A percentile compares a stretch with the other conserved stretches of the same genome.
Conservation (phyloP, 2,329 filamentous ascomycete species). For the Aspergillus sp. region DNA sequence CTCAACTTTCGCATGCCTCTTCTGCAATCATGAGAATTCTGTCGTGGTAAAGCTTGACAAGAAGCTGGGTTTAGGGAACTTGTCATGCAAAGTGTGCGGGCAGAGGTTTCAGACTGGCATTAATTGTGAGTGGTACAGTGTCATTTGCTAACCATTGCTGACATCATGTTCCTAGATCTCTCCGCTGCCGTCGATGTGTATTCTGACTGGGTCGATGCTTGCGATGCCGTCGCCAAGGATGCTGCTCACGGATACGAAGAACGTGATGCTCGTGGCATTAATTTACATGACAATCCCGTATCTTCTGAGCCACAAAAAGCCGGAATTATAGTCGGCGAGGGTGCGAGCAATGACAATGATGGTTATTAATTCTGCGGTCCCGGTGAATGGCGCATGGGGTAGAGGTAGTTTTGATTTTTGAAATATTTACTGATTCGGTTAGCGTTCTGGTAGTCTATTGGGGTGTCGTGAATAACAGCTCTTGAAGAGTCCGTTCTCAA, state of each 20-base stretch:
- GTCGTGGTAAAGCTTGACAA: conserved; percentile 89
- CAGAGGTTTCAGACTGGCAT: conserved; percentile 89
- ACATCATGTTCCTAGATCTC: conserved; percentile 52
- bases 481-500: too few relatives aligned
- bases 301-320: conserved; percentile 13
- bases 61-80: conserved; percentile 74
- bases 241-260: conserved; percentile 35
- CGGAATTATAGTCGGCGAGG: conserved; percentile 10
- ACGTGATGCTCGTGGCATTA: conserved; percentile 10
- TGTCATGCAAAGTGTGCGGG: conserved; percentile 87
- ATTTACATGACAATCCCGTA: conserved; percentile 10
- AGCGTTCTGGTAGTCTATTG: too few relatives aligned
- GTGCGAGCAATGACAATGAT: conserved; percentile 18
- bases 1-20: conserved; percentile 89
- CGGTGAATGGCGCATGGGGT: conserved; percentile 16
- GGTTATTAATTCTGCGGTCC: conserved; percentile 19
- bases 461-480: too few relatives aligned
- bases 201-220: conserved; percentile 97
- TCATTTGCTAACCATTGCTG: background rate
- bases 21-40: conserved; percentile 96
- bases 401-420: conserved; percentile 3
- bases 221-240: conserved; percentile 62
- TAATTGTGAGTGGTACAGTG: conserved; percentile 61
- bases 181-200: conserved; percentile 92
- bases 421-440: too few relatives aligned